These are phyloP conservation scores for Podaxis sp. DNA, from an alignment of 768 basidiomycete species.

Conservation along the genomic window DNA sequence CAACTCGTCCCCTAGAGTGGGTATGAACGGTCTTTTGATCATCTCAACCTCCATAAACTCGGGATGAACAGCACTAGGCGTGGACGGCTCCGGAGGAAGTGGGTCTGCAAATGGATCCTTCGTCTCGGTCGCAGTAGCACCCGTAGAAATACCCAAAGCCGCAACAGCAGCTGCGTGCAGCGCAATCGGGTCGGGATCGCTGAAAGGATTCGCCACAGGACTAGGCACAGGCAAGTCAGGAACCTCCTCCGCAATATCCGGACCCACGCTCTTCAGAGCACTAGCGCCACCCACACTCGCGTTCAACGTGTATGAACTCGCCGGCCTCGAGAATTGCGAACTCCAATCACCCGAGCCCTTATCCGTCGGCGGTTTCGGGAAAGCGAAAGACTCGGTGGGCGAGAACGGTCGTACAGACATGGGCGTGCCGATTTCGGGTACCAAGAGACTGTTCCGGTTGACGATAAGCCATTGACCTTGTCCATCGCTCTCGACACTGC, in stretches of 20 bases:
- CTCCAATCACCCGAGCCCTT: neutral
- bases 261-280: neutral
- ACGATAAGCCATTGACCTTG: constrained; percentile 42
- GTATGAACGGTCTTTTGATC: constrained; percentile 55
- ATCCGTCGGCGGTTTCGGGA: constrained; percentile 59
- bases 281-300: neutral
- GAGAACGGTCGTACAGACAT: constrained; percentile 69
- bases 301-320: constrained; percentile 7
- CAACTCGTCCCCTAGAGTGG: constrained; percentile 61
- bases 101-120: constrained; percentile 27
- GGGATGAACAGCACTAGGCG: constrained; percentile 15
- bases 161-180: constrained; percentile 27
- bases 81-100: constrained; percentile 9
- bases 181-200: constrained; percentile 4
- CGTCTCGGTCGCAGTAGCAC: constrained; percentile 1
- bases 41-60: constrained; percentile 43
- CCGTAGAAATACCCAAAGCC: neutral
- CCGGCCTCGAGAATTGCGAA: constrained; percentile 2
- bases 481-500: constrained; percentile 23
- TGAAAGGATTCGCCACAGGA: constrained; percentile 11
- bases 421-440: constrained; percentile 40
- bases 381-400: constrained; percentile 65
- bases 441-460: constrained; percentile 24
- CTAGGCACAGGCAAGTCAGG: constrained; percentile 1
- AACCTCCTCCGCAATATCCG: neutral